Base-by-base conservation (phyloP, 2,329 filamentous ascomycete genomes). In the Penicillium sp. region DNA sequence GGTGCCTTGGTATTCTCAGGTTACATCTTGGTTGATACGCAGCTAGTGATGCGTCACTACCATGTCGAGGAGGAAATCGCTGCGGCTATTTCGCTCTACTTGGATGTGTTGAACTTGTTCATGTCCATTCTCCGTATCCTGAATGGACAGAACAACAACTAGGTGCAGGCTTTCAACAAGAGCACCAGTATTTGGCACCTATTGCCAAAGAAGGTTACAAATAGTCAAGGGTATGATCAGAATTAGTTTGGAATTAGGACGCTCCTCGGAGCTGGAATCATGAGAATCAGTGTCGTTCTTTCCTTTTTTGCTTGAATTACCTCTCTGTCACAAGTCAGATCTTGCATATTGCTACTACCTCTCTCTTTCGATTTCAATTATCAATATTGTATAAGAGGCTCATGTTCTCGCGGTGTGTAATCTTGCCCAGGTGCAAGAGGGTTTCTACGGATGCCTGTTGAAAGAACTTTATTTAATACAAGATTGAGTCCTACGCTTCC, bases 61-160 rank as follows among this genome's bases (percentile, higher is more conserved):
- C 93, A 98, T 71, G 91, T 97, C 52, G 95, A 99, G 79, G 93
- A 97, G 83, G 93, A 97, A 82, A 97, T 98, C 73, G 92, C 93
- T 7, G 93, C 93, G 49, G 88, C 91, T 10, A 96, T 99, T 75
- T 95, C 90, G 72, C 83, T 99, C 48, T 99, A 99, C 75, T 84
- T 99, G 49, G 93, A 98, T 75, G 87, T 98, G 63, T 91, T 98
- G 81, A 99, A 99, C 83, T 77, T 99, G 65, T 99, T 99, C 86
- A 82, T 99, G 65, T 89, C 91, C 52, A 99, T 99, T 70, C 82
- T 99, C 71, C 85, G 95, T 71, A 98, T 99, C 68, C 82, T 99
- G 70, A 99, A 99, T 82, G 96, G 89, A 80, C 91, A 96, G 82
- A 89, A 87, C 73, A 93, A 96, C 78, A 96, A 97, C 83, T 98